phyloP scores from a whole-genome alignment of 2,329 filamentous ascomycete species.

The Paraphaeosphaeria minitans region DNA sequence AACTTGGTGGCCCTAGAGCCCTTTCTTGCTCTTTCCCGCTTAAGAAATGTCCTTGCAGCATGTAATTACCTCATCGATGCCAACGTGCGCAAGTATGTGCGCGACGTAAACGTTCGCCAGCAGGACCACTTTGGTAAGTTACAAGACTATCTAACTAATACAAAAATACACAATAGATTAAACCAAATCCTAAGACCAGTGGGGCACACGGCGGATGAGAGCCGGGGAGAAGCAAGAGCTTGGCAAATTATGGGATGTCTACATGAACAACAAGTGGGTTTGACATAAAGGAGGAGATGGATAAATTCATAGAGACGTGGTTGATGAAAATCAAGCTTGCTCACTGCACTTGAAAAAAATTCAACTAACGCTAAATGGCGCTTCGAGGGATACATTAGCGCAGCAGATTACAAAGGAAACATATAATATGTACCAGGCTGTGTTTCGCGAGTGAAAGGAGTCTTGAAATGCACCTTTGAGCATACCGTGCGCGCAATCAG shows the following conservation, averaged over 20 bases:
- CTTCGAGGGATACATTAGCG: not conserved
- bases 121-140: not conserved
- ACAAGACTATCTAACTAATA: not conserved
- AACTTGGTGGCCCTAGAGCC: not conserved
- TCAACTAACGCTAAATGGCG: not conserved
- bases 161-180: not conserved
- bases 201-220: not conserved
- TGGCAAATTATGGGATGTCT: not conserved
- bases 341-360: not conserved
- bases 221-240: not conserved
- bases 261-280: not conserved
- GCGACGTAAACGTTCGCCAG: not conserved
- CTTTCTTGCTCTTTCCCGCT: not conserved
- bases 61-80: not conserved
- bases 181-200: not conserved
- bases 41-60: not conserved
- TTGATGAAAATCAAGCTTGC: not conserved
- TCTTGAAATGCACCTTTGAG: not conserved
- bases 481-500: not conserved
- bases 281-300: not conserved
- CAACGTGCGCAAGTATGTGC: not conserved
- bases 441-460: not conserved
- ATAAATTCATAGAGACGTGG: not conserved
- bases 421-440: not conserved
- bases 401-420: not conserved